Evolutionary conservation across 177 flowering plant genomes (phyloP).

Genomic region (Vitis hybrid): DNA sequence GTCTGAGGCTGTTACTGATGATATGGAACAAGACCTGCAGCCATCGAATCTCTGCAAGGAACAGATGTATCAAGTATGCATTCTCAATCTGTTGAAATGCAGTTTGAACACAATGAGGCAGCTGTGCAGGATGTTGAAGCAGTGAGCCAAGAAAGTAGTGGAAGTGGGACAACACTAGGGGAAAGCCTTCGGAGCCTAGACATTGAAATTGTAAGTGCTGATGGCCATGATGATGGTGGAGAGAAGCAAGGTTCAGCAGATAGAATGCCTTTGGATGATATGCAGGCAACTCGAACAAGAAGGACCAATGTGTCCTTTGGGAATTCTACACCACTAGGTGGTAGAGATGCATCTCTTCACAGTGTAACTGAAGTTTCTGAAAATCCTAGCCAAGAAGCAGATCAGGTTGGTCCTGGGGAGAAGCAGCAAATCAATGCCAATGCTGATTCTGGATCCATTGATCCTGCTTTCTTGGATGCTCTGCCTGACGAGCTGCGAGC

Average conservation of each 20-base stretch:
- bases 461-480: conserved; percentile 95
- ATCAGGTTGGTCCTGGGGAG: conserved; percentile 50
- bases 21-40: conserved; percentile 75
- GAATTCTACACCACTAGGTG: conserved; percentile 40
- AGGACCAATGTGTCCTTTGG: conserved; percentile 58
- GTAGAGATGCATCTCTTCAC: conserved; percentile 72
- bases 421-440: conserved; percentile 58
- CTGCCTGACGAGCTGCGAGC: conserved; percentile 97
- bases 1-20: conserved; percentile 88
- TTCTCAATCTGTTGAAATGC: conserved; percentile 75
- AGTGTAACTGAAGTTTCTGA: conserved; percentile 83
- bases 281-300: conserved; percentile 53
- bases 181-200: conserved; percentile 98
- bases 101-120: conserved; percentile 75
- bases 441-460: conserved; percentile 73
- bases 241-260: conserved; percentile 79
- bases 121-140: conserved; percentile 88
- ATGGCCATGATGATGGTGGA: conserved; percentile 99
- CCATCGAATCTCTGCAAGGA: conserved; percentile 42
- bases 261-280: conserved; percentile 52
- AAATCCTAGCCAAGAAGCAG: conserved; percentile 67
- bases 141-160: conserved; percentile 94
- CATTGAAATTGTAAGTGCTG: conserved; percentile 99
- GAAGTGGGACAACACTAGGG: conserved; percentile 96
- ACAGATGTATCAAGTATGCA: conserved; percentile 39